Base-by-base conservation (phyloP, 441 rosid species). In the Dalechampia spathulata region DNA sequence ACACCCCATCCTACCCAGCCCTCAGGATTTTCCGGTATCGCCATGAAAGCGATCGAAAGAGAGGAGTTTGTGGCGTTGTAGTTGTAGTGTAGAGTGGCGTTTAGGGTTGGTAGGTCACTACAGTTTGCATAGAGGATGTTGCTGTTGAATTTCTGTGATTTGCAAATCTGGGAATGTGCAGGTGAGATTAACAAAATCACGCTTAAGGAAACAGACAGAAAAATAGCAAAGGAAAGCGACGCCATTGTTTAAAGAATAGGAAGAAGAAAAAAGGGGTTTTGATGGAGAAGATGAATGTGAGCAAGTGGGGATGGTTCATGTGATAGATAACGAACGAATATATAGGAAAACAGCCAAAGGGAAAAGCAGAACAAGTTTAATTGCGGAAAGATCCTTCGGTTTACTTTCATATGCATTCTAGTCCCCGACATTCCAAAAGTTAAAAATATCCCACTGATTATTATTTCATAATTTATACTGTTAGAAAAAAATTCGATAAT, bases 1-100 rank as follows among this genome's bases (percentile, higher is more conserved):
- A 92, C 66, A 15, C 78, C 96, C 96, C 97, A 92, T 13, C 83
- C 73, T 51, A 73, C 49, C 96, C 95, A 89, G 16, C 97, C 92
- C 50, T 43, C 49, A 55, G 85, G 0, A 0, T 28, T 25, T 16
- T 81, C 9, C 0, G 78, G 86, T 30, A 80, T 16, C 3, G 90
- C 83, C 39, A 78, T n/a, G 85, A 83, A 92, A 38, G 95, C 95
- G 32, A 88, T 52, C 32, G 79, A 65, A 65, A 87, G 96, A 26
- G 99, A 78, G n/a, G 96, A 78, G 48, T 87, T 83, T 12, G 83
- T 1, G 39, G 80, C 65, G 49, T 82, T 38, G 87, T 80, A 86
- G 30, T 85, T 68, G 81, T 74, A 88, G 70, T 91, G 96, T 12
- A 91, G 82, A 69, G 42, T 68, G 3, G 95, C 60, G 20, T 52